Base-by-base conservation (phyloP, 164 flowering plant species). In the Vitis amurensis region DNA sequence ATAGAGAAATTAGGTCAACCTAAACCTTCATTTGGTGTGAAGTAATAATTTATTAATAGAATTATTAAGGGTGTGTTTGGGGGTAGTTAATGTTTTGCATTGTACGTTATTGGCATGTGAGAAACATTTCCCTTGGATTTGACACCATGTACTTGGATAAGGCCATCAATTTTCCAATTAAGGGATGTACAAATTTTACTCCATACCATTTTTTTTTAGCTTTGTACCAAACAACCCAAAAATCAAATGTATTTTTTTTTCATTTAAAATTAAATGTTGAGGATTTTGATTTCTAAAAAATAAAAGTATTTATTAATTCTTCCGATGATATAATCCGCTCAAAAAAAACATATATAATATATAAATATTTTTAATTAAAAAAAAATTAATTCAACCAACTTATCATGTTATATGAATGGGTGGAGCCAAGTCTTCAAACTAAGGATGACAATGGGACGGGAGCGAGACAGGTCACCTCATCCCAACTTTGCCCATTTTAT, bases 1-100 rank as follows among this genome's bases (percentile, higher is more conserved):
- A 4, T 3, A 64, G 37, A 51, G 66, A 8, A 64, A 64, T 71
- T 56, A 64, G 68, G 74, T 71, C 63, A 64, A 71, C 49, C 52
- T 47, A 71, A 71, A 52, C 49, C 23, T 23, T 58, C 56, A 11
- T 56, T 55, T 13, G 63, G 70, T 58, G 50, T 0, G 37, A 53
- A 11, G 19, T 19, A 37, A 37, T 37, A 53, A 11, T 13, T 53
- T 12, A 5, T 13, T 53, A 12, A n/a, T 53, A 13, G 8, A 53
- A 53, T 53, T 53, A 53, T 53, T 53, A 53, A 53, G 56, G 15
- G 56, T 12, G 14, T 56, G 59, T 56, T 56, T 19, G 59, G 59
- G 3, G 29, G 44, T 16, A 10, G 27, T 16, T 56, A 16, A 56
- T 56, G 59, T 56, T 59, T 9, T 59, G 9, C 13, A 37, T 23